Base-by-base conservation (phyloP, 352 stramenopile genomes). In the Phytophthora nicotianae region DNA sequence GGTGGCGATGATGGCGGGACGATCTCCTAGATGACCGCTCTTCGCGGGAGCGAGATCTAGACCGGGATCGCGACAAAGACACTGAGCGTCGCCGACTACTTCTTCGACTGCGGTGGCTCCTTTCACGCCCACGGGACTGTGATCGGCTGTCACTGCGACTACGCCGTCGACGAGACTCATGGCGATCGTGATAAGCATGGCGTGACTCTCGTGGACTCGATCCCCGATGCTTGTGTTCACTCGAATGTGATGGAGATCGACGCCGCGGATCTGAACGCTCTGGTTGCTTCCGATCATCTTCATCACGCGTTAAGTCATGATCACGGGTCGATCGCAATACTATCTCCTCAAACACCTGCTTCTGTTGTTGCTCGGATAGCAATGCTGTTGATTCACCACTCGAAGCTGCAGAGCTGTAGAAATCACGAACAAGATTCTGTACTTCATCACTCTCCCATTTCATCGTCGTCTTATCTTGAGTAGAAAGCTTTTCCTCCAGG, bases 51-150 rank as follows among this genome's bases (percentile, higher is more conserved):
- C 56, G 63, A 16, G 75, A 83, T 19, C 65, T 51, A 10, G 70
- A 82, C 11, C 71, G 68, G 62, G 75, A 86, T 17, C 63, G 62
- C 14, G 71, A 84, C 16, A 58, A 72, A 43, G 74, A 85, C 27
- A 27, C 29, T 5, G 73, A 85, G 29, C 59, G 68, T 37, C 49
- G 50, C 20, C 48, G 59, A 37, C 64, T 66, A 26, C 58, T 62
- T 48, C 37, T 55, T 43, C 48, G 65, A 27, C 54, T 72, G 6
- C 47, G 58, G 21, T 54, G 49, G 9, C 60, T 35, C 11, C 37
- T 67, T 17, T 61, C 45, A 43, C 57, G 62, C 21, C 47, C 40
- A 45, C 55, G 48, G 43, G 64, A 70, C 24, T 59, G 11, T 24
- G 60, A 61, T 45, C 63, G 58, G 19, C 59, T 76, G 7, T 56